Evolutionary conservation across 306 rosid species (phyloP).

Genomic region (Dryas octopetala): DNA sequence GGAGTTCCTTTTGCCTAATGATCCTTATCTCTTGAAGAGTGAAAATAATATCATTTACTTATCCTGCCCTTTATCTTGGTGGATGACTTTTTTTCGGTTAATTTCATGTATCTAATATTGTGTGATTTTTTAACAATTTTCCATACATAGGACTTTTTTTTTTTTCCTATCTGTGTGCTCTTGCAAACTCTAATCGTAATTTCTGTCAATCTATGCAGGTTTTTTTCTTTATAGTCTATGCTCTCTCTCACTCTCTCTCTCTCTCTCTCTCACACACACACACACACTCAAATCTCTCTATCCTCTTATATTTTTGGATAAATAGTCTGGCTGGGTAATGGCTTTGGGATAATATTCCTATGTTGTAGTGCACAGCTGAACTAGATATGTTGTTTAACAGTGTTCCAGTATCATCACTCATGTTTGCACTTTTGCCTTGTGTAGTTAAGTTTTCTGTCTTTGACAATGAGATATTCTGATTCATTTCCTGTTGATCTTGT

Average conservation of each 20-base stretch:
- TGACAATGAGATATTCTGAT: conserved; percentile 28
- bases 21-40: neutral
- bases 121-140: no score
- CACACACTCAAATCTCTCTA: neutral
- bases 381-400: neutral
- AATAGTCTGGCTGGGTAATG: neutral
- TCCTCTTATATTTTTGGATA: neutral
- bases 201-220: neutral
- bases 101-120: no score
- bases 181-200: neutral
- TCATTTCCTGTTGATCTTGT: conserved; percentile 26
- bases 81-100: neutral
- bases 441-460: neutral
- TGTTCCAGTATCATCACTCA: neutral
- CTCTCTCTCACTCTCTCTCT: neutral
- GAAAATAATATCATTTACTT: neutral
- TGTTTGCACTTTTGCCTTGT: conserved; percentile 9
- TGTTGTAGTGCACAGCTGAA: neutral
- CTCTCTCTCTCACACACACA: neutral
- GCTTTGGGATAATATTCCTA: neutral
- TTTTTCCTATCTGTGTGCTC: no score
- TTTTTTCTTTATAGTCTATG: neutral
- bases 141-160: no score
- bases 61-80: neutral
- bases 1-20: neutral